Evolutionary conservation across 257 asterid species (phyloP).

Genomic region (Forsythia suspensa): DNA sequence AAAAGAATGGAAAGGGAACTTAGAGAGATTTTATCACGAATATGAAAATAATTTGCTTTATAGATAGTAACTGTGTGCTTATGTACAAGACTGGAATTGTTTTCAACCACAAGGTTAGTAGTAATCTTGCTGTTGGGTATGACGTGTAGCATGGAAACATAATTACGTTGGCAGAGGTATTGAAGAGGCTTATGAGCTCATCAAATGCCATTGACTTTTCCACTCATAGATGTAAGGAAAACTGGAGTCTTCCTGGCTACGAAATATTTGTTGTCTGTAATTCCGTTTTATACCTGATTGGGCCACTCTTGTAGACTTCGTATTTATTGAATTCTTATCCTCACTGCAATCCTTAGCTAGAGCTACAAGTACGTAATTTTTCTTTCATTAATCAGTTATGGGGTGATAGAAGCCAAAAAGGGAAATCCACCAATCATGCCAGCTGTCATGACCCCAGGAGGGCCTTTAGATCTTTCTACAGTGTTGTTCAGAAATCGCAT

Average conservation of each 20-base stretch:
- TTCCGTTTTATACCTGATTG: not conserved
- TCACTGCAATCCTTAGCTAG: not conserved
- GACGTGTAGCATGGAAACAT: not conserved
- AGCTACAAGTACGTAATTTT: slow-evolving; percentile 5
- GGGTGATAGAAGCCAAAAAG: slow-evolving; percentile 71
- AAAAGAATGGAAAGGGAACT: not conserved
- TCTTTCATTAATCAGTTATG: slow-evolving; percentile 47
- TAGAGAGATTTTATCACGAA: not conserved
- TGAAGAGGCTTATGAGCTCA: slow-evolving; percentile 7
- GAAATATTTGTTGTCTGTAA: not conserved
- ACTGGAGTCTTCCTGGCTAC: not conserved
- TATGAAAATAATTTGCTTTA: not conserved
- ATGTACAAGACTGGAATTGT: not conserved
- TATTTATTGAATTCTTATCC: not conserved
- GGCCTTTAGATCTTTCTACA: slow-evolving; percentile 86
- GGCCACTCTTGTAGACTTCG: slow-evolving; percentile 3
- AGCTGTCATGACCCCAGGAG: slow-evolving; percentile 89
- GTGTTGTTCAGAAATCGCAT: slow-evolving; percentile 91
- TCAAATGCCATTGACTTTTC: not conserved
- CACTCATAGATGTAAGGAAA: not conserved
- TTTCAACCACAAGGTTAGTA: slow-evolving; percentile 2
- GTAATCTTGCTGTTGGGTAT: not conserved
- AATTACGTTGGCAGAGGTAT: not conserved
- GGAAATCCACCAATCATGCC: slow-evolving; percentile 98
- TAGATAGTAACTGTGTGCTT: slow-evolving; percentile 6